Base-by-base conservation (phyloP, 129 eudicot species). In the Oenanthe sinensis region DNA sequence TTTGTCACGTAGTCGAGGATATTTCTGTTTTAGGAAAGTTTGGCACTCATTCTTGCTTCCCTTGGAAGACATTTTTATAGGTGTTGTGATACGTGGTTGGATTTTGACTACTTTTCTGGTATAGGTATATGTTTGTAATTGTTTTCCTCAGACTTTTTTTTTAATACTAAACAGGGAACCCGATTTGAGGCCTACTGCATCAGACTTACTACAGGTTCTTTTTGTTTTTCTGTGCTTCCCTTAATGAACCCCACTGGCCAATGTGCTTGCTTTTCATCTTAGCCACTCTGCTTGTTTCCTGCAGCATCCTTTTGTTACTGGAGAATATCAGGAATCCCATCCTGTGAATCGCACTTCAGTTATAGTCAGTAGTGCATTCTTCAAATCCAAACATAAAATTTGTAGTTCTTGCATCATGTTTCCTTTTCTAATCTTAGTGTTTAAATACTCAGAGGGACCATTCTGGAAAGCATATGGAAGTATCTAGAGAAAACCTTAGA, bases 281-380 rank as follows among this genome's bases (percentile, higher is more conserved):
- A 37, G 71, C 48, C 33, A 79, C 71, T 71, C 72, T 86, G 44
- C 71, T 83, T 36, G 75, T 79, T 28, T 44, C 79, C 63, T 85
- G 84, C 93, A 96, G 99, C 99, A 92, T 89, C 97, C 93, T 39
- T 96, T 96, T 87, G 97, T 96, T 74, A 90, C 87, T 14, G 93
- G 88, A 75, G 91, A 87, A 82, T 83, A 82, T 79, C 86, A 74
- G 75, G 97, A 89, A 83, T 71, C 90, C 20, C 90, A 81, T 81
- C 86, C 89, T 58, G 84, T 85, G 71, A 77, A 79, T 76, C 92
- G 94, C 47, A 71, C 91, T 79, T 90, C 97, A 79, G 77, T 80
- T 74, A 52, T 87, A 87, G 97, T 92, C n/a, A n/a, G n/a, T 49
- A 62, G 74, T 62, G 60, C 62, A 37, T 76, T 65, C n/a, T 79